A percentile compares a stretch with the other conserved stretches of the same genome.
phyloP scores from a whole-genome alignment of 2,329 filamentous ascomycete species.

The Fusarium transvaalense region DNA sequence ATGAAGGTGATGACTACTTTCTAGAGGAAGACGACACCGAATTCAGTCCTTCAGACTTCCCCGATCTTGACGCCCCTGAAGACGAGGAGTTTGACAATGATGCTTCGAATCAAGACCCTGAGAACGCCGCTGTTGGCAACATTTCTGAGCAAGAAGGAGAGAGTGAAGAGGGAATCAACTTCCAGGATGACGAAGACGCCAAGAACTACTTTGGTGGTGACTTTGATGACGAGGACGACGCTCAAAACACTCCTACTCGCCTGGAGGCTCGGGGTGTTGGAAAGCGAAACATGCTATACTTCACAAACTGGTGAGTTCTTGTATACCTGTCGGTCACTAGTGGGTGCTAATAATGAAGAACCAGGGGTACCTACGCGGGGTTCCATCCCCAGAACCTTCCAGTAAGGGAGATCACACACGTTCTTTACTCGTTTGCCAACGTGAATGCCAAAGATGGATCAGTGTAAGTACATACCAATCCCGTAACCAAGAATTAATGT shows the following conservation, averaged over 20 bases:
- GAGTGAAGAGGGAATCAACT: not conserved
- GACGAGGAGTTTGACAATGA: not conserved
- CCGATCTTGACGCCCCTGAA: constrained; percentile 13
- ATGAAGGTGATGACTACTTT: constrained; percentile 10
- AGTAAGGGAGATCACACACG: constrained; percentile 76
- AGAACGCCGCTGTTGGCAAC: not conserved
- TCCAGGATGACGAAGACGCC: not conserved
- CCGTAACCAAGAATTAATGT: too few relatives aligned
- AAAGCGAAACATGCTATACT: constrained; percentile 62
- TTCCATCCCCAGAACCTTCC: constrained; percentile 79
- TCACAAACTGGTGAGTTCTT: constrained; percentile 64
- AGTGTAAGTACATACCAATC: constrained; percentile 55
- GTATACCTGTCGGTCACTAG: not conserved
- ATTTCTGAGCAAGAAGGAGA: constrained; percentile 6
- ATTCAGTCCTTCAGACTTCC: constrained; percentile 17
- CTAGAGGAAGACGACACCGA: constrained; percentile 25
- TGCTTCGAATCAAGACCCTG: not conserved
- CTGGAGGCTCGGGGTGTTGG: constrained; percentile 32
- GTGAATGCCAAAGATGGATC: constrained; percentile 59
- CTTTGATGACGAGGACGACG: constrained; percentile 20
- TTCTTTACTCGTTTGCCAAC: constrained; percentile 72
- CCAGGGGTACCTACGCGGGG: constrained; percentile 74
- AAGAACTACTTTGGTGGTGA: constrained; percentile 30
- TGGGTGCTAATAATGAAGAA: constrained; percentile 55
- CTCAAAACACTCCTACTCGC: constrained; percentile 14